Conservation (phyloP, 768 basidiomycete genomes). For the Boletus fagicola region DNA sequence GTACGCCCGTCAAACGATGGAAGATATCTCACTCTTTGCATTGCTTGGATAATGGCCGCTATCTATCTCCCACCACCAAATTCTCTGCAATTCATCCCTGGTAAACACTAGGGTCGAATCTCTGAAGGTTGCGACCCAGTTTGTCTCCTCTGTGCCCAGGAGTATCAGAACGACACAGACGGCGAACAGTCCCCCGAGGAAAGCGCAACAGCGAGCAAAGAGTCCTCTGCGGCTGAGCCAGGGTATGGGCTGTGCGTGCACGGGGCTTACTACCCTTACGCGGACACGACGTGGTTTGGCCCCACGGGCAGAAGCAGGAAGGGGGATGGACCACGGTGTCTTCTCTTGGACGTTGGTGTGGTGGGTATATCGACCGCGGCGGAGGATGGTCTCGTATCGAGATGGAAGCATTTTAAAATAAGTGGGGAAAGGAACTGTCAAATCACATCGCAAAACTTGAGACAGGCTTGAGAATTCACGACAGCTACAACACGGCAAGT, state of each 20-base stretch:
- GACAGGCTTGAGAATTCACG: no score
- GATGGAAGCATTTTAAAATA: not conserved
- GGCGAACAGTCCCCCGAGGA: slow-evolving; percentile 50
- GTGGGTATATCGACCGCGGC: slow-evolving; percentile 6
- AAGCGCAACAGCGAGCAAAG: slow-evolving; percentile 50
- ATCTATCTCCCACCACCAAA: slow-evolving; percentile 93
- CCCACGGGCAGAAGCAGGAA: slow-evolving; percentile 54
- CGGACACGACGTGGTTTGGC: slow-evolving; percentile 56
- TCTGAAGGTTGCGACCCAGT: slow-evolving; percentile 35
- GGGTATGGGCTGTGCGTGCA: slow-evolving; percentile 38
- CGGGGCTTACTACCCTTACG: slow-evolving; percentile 53
- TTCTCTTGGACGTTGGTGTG: slow-evolving; percentile 37
- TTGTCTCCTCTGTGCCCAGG: slow-evolving; percentile 43
- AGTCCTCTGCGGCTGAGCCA: slow-evolving; percentile 55
- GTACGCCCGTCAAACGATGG: slow-evolving; percentile 6
- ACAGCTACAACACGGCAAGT: not conserved
- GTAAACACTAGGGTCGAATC: slow-evolving; percentile 70
- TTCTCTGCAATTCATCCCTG: slow-evolving; percentile 70
- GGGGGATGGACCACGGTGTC: slow-evolving; percentile 52
- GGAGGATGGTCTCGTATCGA: slow-evolving; percentile 7
- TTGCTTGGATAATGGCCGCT: slow-evolving; percentile 86
- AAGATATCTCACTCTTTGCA: slow-evolving; percentile 53
- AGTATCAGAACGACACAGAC: slow-evolving; percentile 43
- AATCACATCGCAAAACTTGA: not conserved
- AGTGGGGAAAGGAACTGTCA: not conserved